A percentile compares a stretch with the other conserved stretches of the same genome.
These are phyloP conservation scores for Penicillium antarcticum DNA, from an alignment of 495 filamentous ascomycete species.

Conservation along the genomic window DNA sequence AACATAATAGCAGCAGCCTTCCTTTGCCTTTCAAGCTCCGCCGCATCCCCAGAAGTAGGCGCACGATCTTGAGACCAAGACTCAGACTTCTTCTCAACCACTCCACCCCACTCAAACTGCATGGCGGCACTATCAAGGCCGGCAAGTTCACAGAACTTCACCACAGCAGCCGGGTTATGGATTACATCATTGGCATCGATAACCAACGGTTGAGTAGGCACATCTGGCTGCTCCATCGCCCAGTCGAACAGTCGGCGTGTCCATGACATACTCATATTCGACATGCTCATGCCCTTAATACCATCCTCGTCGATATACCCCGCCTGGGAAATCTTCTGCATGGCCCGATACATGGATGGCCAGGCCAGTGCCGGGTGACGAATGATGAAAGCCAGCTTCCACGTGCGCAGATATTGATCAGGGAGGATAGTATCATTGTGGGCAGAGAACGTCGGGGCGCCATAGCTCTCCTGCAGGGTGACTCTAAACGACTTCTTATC, in stretches of 20 bases:
- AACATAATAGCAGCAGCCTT: slow-evolving; percentile 21
- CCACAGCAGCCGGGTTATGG: slow-evolving; percentile 25
- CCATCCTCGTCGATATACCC: slow-evolving; percentile 12
- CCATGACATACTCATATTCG: slow-evolving; percentile 31
- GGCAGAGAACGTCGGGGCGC: slow-evolving; percentile 17
- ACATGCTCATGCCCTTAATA: slow-evolving; percentile 4
- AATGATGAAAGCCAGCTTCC: slow-evolving; percentile 38
- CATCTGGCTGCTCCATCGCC: slow-evolving; percentile 15
- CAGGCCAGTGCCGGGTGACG: slow-evolving; percentile 41
- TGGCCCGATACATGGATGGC: slow-evolving; percentile 33
- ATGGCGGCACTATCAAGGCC: slow-evolving; percentile 32
- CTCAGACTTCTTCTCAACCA: slow-evolving; percentile 1
- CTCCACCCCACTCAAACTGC: slow-evolving; percentile 36
- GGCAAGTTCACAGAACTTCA: slow-evolving; percentile 25
- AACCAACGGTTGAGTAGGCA: slow-evolving; percentile 26
- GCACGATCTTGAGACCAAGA: slow-evolving; percentile 1
- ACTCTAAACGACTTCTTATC: background rate
- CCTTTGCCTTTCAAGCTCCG: background rate
- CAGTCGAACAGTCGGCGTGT: slow-evolving; percentile 33
- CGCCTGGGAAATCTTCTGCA: slow-evolving; percentile 13
- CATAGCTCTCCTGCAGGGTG: slow-evolving; percentile 7
- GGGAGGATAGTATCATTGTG: slow-evolving; percentile 38
- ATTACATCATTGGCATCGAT: slow-evolving; percentile 48
- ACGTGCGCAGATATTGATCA: slow-evolving; percentile 35
- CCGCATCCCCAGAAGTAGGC: background rate